Evolutionary conservation across 2,329 filamentous ascomycete genomes (phyloP), one percentile per base, ranked within the genome.

Genomic region (Pestalotiopsis sp.): DNA sequence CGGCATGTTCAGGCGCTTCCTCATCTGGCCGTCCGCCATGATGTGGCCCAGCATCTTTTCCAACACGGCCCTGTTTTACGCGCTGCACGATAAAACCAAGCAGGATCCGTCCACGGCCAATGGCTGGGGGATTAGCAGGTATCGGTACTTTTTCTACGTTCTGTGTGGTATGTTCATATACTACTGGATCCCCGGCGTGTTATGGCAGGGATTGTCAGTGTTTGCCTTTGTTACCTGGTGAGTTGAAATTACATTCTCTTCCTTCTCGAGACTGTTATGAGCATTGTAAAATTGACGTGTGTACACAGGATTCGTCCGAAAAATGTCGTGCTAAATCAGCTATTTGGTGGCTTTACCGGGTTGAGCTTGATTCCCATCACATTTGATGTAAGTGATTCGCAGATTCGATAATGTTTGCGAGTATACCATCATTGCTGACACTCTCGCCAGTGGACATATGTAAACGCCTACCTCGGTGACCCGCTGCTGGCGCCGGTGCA

Each of bases 141-240:
- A 85, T 67, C 78, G 81, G 39, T 85, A 82, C 75, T 86, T 86
- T 64, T 78, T 81, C 52, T 77, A 82, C 65, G 79, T 86, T 1
- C 77, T 80, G 0, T 67, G 75, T 0, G 81, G 71, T 27, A 82
- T 84, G 70, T 86, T 86, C 69, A 72, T 77, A 61, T 87, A 86
- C 78, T 88, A 88, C 73, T 88, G 84, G 80, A 82, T 88, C 45
- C 86, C 85, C 0, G 86, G 81, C 12, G 79, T 86, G 27, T 75
- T 88, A 1, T 86, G 82, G 73, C 84, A 82, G 63, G 83, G 81
- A 2, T 77, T 88, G 5, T 84, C 82, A 11, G 82, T 84, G 6
- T 83, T 86, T 68, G 80, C 82, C 63, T 84, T 83, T 73, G 77
- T 83, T 13, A 84, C 82, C 57, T 86, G 84, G 81, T 64, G 17